Evolutionary conservation across 1,284 basidiomycete genomes (phyloP).

Genomic region (Boletellus dicymbophilus): DNA sequence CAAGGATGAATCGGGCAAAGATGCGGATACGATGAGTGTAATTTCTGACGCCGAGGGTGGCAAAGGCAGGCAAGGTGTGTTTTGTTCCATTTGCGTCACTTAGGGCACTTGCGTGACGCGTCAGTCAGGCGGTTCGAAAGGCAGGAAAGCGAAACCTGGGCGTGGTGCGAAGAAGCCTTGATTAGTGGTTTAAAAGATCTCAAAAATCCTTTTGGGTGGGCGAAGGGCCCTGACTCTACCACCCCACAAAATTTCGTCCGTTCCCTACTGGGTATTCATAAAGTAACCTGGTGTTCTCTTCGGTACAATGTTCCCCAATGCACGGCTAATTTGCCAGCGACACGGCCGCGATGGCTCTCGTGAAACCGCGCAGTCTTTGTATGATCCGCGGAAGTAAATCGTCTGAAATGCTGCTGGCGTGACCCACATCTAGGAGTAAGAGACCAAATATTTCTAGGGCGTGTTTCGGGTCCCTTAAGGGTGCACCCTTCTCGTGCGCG

Average conservation of each 20-base stretch:
- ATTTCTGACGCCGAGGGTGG: slow-evolving; percentile 19
- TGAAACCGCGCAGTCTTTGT: not conserved
- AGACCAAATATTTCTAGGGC: not conserved
- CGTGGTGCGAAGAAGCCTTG: not conserved
- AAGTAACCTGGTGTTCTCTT: slow-evolving; percentile 26
- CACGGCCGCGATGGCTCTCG: slow-evolving; percentile 4
- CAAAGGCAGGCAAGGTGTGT: slow-evolving; percentile 16
- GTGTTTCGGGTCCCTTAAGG: not conserved
- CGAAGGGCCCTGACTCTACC: not conserved
- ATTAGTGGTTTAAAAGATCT: not conserved
- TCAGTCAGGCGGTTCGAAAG: not conserved
- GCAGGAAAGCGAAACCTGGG: not conserved
- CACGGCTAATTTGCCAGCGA: slow-evolving; percentile 11
- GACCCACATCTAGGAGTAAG: too few species aligned
- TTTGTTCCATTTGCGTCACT: not conserved
- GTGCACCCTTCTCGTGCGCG: not conserved
- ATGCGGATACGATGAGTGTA: slow-evolving; percentile 17
- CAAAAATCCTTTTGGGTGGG: not conserved
- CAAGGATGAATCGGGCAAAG: slow-evolving; percentile 28
- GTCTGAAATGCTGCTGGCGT: not conserved
- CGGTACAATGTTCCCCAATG: slow-evolving; percentile 6
- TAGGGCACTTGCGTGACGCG: slow-evolving; percentile 8
- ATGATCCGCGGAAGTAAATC: slow-evolving; percentile 12
- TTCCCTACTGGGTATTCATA: slow-evolving; percentile 1
- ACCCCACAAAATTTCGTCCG: not conserved